Evolutionary conservation across 1,284 basidiomycete genomes (phyloP), one percentile per base, ranked within the genome.

Genomic region (Vanrija sp.): DNA sequence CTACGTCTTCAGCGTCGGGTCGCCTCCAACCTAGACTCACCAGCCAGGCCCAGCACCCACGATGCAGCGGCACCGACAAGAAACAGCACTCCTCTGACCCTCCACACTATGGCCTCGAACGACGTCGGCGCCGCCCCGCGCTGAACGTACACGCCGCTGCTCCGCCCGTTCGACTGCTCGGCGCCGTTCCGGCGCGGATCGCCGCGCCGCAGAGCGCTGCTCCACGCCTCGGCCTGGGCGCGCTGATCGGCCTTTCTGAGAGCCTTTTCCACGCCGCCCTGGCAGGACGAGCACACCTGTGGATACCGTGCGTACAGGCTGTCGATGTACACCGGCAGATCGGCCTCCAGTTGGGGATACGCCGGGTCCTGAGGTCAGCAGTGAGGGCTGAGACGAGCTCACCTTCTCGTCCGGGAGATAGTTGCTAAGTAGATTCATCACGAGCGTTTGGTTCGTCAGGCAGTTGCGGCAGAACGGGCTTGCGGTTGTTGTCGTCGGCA

Each of bases 381-480:
- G 21, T 39, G 9, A 16, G 43, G 57, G 29, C 28, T 39, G 28
- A 34, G 38, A n/a, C 51, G 45, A 77, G 82, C 67, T 69, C 83
- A 89, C 68, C 80, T 80, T 16, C 79, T 82, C 54, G 78, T 77
- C 47, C 2, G 91, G 91, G 0, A 94, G 82, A 70, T 94, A 96
- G 63, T 89, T 91, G 5, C 90, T 88, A 26, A 95, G 78, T 51
- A 96, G 81, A 71, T 92, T 89, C 60, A 90, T 80, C 50, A 91
- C 80, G 28, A 96, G 81, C 74, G 85, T 86, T 69, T 95, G 89
- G 74, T 95, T 95, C n/a, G 89, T 89, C 60, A 87, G 83, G 71
- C 92, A 95, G 12, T 83, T 83, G 62, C 86, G 85, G 72, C 92
- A 96, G 79, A 94, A 93, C 5, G 85, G 81, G 3, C 71, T 68